phyloP scores from a whole-genome alignment of 768 basidiomycete species.

The Lyophyllum decastes region DNA sequence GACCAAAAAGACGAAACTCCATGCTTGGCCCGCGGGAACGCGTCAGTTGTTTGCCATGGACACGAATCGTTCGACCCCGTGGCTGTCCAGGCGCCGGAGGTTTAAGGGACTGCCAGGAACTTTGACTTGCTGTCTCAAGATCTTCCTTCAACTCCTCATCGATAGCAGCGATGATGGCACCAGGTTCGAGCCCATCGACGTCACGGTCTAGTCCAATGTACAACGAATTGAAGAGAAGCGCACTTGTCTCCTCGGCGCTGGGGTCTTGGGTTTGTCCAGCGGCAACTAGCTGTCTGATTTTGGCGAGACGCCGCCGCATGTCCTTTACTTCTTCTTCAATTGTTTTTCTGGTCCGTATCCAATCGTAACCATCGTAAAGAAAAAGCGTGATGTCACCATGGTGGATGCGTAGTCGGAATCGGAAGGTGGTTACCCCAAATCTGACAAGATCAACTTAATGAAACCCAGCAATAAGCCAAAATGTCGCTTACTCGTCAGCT shows the following conservation, averaged over 20 bases:
- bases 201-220: constrained; percentile 89
- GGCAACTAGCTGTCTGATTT: constrained; percentile 90
- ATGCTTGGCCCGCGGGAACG: constrained; percentile 81
- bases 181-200: constrained; percentile 71
- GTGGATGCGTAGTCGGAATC: constrained; percentile 55
- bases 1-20: constrained; percentile 73
- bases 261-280: constrained; percentile 86
- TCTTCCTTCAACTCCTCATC: constrained; percentile 87
- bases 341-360: constrained; percentile 78
- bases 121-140: constrained; percentile 71
- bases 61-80: constrained; percentile 35
- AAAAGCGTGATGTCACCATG: constrained; percentile 67
- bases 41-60: constrained; percentile 62
- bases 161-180: constrained; percentile 84
- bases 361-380: constrained; percentile 95
- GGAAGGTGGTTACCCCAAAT: constrained; percentile 48
- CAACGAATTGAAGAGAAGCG: constrained; percentile 90
- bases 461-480: constrained; percentile 1
- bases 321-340: constrained; percentile 89
- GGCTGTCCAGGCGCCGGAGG: constrained; percentile 47
- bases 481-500: constrained; percentile 44
- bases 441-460: constrained; percentile 25
- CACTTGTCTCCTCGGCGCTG: constrained; percentile 67
- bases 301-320: constrained; percentile 82
- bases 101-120: constrained; percentile 90